Base-by-base conservation (phyloP, 352 stramenopile genomes). In the Phytophthora citrophthora region DNA sequence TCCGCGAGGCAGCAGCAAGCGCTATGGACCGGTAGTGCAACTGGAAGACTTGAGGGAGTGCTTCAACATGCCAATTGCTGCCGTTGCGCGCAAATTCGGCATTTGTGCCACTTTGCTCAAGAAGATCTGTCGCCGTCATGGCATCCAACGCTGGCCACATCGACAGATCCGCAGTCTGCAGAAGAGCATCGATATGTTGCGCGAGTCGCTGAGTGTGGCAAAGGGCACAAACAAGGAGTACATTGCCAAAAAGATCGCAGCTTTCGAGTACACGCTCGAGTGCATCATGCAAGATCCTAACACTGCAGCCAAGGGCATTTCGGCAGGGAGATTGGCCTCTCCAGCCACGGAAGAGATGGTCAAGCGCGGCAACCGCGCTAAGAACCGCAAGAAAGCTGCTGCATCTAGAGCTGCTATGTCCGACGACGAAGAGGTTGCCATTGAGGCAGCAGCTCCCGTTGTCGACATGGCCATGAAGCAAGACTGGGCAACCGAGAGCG, bases 71-170 rank as follows among this genome's bases (percentile, higher is more conserved):
- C 86, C 86, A 57, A 90, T 95, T 61, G 84, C 84, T 3, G 78
- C 78, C 0, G 86, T 95, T 31, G 84, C 84, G 31, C 83, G 81
- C 48, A 87, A 92, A 62, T 93, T 94, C 61, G 86, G 86, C 40
- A 93, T 94, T 70, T 94, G 86, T 56, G 86, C 82, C n/a, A 94
- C 86, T 29, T 61, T 93, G 26, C 70, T 94, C 56, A 94, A 94
- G 72, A 93, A 93, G 68, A 92, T 92, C 54, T 95, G 86, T 49
- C 77, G 86, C 2, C 84, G 84, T 29, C 78, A 93, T 46, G 84
- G 84, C 40, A 95, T 95, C 64, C 84, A 92, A 55, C 81, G 86
- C 31, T 95, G 86, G 86, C 86, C 86, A 11, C 85, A 93, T 58
- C 84, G 84, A 18, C 86, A 95, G 69, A 93, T 95, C 69, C 83